Evolutionary conservation across 2,329 filamentous ascomycete genomes (phyloP), one percentile per base, ranked within the genome.

Genomic region (Exutisphaerella laricina): DNA sequence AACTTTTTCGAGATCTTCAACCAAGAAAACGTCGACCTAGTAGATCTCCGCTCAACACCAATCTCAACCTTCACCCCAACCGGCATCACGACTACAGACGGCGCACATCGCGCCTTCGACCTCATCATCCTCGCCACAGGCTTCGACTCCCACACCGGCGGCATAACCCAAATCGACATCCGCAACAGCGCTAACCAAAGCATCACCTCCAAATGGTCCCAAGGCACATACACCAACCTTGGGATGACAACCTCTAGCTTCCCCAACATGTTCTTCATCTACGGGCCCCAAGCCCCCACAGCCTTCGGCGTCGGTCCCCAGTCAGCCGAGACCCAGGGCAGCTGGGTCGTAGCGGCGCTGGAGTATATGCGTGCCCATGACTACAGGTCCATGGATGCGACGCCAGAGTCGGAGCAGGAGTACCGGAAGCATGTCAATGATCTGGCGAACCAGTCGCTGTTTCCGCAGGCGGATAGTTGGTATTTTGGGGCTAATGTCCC

Each of bases 1-100:
- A 61, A 70, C 50, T 71, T 64, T 41, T 71, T 70, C 41, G 68
- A 71, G 53, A 55, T 63, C 51, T 55, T 70, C n/a, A 64, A 71
- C 46, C 59, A 55, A 36, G 23, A 63, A 0, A 57, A 70, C 40
- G 68, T 69, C 37, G 58, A 65, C 13, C 58, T 71, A 5, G 56
- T 71, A n/a, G 60, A 70, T 43, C 54, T 68, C 29, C 65, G 64
- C 39, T 58, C 61, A 39, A 68, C 58, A 0, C 63, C 66, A 0
- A 66, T 71, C 29, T 53, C 56, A 16, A 62, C 66, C 25, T 53
- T 74, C 34, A 53, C 46, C 13, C 13, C 43, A 8, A 46, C 42
- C 3, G 68, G 68, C 4, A 66, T 71, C 38, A 57, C 62, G 10
- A 67, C 65, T 1, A 45, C 16, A 7, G 51, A 69, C 26, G 66